Evolutionary conservation across 139 green algal genomes (phyloP).

Genomic region (Chlamydomonas eustigma): DNA sequence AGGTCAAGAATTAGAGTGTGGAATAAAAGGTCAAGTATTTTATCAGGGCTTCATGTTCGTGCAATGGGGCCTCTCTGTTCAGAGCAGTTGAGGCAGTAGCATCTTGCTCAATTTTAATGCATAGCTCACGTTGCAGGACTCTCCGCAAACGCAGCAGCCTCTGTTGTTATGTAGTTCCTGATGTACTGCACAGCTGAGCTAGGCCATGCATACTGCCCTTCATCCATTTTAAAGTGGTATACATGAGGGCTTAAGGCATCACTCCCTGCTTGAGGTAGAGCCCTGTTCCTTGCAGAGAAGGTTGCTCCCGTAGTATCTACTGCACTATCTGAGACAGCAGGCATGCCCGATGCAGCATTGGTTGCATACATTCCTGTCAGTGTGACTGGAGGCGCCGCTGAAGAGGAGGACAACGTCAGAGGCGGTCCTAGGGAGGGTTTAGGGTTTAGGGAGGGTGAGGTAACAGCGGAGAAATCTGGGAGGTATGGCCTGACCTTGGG

Average conservation of each 20-base stretch:
- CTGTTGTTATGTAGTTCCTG: neutral
- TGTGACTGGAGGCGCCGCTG: neutral
- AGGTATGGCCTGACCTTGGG: neutral
- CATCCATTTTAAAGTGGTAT: neutral
- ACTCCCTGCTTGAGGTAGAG: too few relatives aligned
- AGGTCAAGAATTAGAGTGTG: too few relatives aligned
- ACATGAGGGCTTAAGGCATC: too few relatives aligned
- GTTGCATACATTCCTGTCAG: neutral
- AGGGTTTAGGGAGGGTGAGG: too few relatives aligned
- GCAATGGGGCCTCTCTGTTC: too few relatives aligned
- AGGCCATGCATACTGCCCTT: neutral
- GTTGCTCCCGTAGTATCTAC: neutral
- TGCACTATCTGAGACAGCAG: neutral
- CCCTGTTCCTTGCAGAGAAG: neutral
- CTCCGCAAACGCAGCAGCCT: neutral
- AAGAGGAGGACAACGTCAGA: neutral
- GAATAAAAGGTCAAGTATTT: too few relatives aligned
- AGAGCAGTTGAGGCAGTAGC: too few relatives aligned
- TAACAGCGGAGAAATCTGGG: too few relatives aligned
- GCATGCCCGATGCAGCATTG: neutral
- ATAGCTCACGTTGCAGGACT: neutral
- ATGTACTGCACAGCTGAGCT: neutral
- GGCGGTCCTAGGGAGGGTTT: too few relatives aligned
- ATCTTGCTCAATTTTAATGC: too few relatives aligned
- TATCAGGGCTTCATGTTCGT: too few relatives aligned